phyloP scores from a whole-genome alignment of 2,329 filamentous ascomycete species.

The Xylaria digitata region DNA sequence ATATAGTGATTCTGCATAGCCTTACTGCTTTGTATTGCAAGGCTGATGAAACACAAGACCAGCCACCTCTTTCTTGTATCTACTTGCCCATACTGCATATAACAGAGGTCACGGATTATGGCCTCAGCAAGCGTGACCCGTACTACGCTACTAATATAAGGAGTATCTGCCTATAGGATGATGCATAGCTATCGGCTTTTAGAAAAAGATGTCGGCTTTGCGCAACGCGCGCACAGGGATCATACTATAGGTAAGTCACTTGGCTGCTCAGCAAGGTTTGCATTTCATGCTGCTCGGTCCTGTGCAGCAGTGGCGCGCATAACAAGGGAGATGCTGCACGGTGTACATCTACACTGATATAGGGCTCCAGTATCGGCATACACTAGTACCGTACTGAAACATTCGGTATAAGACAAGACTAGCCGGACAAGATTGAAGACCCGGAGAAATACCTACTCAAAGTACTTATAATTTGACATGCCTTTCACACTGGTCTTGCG shows the following conservation, averaged over 20 bases:
- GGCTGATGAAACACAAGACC: conserved; percentile 17
- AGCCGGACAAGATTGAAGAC: not conserved
- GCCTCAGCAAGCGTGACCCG: no score
- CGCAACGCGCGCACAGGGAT: not conserved
- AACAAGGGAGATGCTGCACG: conserved; percentile 14
- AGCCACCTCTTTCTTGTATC: not conserved
- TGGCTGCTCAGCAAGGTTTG: conserved; percentile 10
- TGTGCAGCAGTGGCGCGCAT: conserved; percentile 22
- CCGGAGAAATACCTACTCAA: not conserved
- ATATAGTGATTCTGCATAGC: not conserved
- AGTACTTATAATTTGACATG: conserved; percentile 11
- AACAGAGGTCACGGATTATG: no score
- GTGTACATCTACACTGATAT: conserved; percentile 10
- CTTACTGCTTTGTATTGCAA: conserved; percentile 20
- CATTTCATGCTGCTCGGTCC: conserved; percentile 23
- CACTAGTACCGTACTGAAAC: conserved; percentile 11
- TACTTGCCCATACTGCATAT: no score
- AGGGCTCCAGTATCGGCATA: conserved; percentile 21
- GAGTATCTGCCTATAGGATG: not conserved
- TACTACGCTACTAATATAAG: no score
- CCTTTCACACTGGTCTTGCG: conserved; percentile 5
- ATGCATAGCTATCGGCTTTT: not conserved
- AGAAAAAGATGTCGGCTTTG: conserved; percentile 3
- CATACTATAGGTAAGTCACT: not conserved
- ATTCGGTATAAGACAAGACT: not conserved